Evolutionary conservation across 495 filamentous ascomycete genomes (phyloP), one percentile per base, ranked within the genome.

Genomic region (Neurospora pannonica): DNA sequence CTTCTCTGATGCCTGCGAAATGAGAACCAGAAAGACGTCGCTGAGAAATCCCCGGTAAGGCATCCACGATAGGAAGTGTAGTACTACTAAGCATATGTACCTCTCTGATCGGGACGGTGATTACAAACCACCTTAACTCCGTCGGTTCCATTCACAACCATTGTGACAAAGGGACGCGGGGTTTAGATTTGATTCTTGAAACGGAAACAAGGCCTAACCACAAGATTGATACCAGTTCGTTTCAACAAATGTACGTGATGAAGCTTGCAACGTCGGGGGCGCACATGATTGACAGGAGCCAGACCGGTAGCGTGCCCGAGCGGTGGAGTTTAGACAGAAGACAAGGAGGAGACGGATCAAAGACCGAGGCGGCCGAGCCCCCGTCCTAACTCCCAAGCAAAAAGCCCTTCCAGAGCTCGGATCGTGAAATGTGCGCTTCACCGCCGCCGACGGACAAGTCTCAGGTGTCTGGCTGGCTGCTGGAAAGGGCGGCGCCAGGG

Each of bases 401-500:
- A 24, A 54, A 28, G 7, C 43, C 43, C n/a, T 21, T 62, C 24
- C 54, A 62, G 54, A 62, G 54, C 4, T 62, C 54, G 54, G 54
- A 62, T 62, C 54, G 54, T 34, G 48, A 62, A 62, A 62, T 62
- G 54, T 62, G 54, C 54, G 71, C 71, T 69, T 70, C 74, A 73
- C 74, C 74, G 74, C 74, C 71, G 74, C 74, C 71, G 60, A 54
- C 31, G 54, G 54, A 62, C 54, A 62, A 72, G 71, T 75, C 71
- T 75, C 71, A 72, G n/a, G 71, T 75, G 70, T 34, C 71, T 70
- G 17, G 37, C 54, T 40, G 62, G 60, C 39, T 71, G 31, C 69
- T 54, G 48, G n/a, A 62, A 71, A 76, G 70, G 72, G 71, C 73
- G 73, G 73, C 72, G 73, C 46, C 70, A 76, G 75, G 73, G 43